Evolutionary conservation across 495 filamentous ascomycete genomes (phyloP).

Genomic region (Cercophora samala): DNA sequence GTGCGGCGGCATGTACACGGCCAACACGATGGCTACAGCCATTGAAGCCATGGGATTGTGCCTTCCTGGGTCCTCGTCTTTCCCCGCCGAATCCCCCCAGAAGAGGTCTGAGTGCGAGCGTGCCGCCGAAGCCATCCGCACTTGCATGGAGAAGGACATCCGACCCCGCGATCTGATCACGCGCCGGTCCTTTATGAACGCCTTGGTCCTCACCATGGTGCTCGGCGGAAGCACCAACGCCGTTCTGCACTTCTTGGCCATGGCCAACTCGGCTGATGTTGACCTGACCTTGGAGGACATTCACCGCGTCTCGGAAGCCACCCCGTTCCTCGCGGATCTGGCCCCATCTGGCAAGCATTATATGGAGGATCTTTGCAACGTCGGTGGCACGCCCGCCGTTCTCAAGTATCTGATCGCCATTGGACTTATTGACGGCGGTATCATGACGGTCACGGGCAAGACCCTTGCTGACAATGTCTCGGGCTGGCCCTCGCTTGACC

Average conservation of each 20-base stretch:
- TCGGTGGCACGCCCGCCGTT: slow-evolving; percentile 87
- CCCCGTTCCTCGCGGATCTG: slow-evolving; percentile 91
- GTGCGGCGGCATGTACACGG: slow-evolving; percentile 97
- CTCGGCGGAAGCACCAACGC: slow-evolving; percentile 89
- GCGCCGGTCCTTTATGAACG: slow-evolving; percentile 85
- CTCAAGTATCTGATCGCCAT: slow-evolving; percentile 87
- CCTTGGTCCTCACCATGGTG: slow-evolving; percentile 88
- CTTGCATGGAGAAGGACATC: slow-evolving; percentile 85
- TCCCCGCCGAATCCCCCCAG: slow-evolving; percentile 78
- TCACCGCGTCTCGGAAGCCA: slow-evolving; percentile 81
- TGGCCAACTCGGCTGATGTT: slow-evolving; percentile 86
- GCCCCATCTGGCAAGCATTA: slow-evolving; percentile 83
- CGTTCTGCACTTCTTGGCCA: slow-evolving; percentile 90
- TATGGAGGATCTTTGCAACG: slow-evolving; percentile 93
- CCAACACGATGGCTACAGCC: slow-evolving; percentile 95
- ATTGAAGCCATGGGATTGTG: slow-evolving; percentile 94
- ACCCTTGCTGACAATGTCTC: slow-evolving; percentile 86
- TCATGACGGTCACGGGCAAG: slow-evolving; percentile 88
- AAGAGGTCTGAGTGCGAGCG: slow-evolving; percentile 91
- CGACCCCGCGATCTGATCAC: slow-evolving; percentile 80
- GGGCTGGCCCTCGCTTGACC: slow-evolving; percentile 73
- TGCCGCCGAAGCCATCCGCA: slow-evolving; percentile 78
- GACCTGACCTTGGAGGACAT: slow-evolving; percentile 83
- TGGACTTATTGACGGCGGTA: slow-evolving; percentile 74
- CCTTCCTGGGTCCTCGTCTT: slow-evolving; percentile 86